Conservation (phyloP, 148 eudicot genomes). For the Vaccinium darrowii region DNA sequence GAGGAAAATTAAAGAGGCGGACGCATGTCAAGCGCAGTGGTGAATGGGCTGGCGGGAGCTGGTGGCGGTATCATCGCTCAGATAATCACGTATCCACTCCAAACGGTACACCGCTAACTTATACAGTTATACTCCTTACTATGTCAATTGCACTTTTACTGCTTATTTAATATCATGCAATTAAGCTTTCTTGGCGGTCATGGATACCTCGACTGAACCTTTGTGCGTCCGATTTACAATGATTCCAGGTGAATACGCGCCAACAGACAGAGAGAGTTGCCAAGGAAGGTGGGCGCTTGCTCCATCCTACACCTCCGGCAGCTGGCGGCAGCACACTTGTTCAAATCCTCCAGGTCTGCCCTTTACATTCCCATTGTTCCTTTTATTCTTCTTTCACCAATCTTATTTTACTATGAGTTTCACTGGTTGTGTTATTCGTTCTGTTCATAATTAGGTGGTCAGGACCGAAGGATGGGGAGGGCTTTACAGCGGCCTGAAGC, state of each 20-base stretch:
- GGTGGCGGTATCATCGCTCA: slow-evolving; percentile 92
- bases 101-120: slow-evolving; percentile 46
- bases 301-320: neutral
- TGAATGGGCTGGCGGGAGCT: slow-evolving; percentile 89
- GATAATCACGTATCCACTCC: slow-evolving; percentile 89
- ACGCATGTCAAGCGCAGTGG: slow-evolving; percentile 78
- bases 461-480: slow-evolving; percentile 85
- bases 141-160: neutral
- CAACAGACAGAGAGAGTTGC: slow-evolving; percentile 31
- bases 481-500: slow-evolving; percentile 93
- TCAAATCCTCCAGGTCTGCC: slow-evolving; percentile 26
- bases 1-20: neutral
- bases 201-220: neutral
- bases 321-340: slow-evolving; percentile 18
- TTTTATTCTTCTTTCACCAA: neutral
- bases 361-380: neutral
- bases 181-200: neutral
- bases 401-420: neutral
- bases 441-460: slow-evolving; percentile 45
- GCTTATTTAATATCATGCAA: neutral
- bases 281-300: slow-evolving; percentile 16
- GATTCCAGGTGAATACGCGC: slow-evolving; percentile 30
- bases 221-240: neutral
- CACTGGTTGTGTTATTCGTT: neutral
- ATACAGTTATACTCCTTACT: neutral